phyloP scores from a whole-genome alignment of 257 asterid species.

The Datura wrightii region DNA sequence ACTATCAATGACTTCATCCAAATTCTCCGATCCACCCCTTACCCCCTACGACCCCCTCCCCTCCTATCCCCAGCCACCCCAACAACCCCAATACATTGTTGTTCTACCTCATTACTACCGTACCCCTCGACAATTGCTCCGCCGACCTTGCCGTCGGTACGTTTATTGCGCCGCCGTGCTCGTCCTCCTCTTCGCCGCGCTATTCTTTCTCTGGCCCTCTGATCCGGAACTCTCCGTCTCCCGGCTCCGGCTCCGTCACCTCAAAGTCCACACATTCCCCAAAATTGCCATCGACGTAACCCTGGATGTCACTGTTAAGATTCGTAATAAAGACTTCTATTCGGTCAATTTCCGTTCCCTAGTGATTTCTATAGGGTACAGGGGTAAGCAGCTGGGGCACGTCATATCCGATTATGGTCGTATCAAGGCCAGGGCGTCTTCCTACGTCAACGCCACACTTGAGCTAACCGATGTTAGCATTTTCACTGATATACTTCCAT shows the following conservation, averaged over 20 bases:
- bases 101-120: slow-evolving; percentile 56
- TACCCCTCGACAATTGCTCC: slow-evolving; percentile 46
- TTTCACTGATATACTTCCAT: slow-evolving; percentile 58
- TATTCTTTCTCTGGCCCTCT: slow-evolving; percentile 79
- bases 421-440: slow-evolving; percentile 57
- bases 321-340: slow-evolving; percentile 70
- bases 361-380: slow-evolving; percentile 60
- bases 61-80: slow-evolving; percentile 41
- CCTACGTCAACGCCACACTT: slow-evolving; percentile 81
- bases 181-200: slow-evolving; percentile 58
- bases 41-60: slow-evolving; percentile 53
- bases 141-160: slow-evolving; percentile 51
- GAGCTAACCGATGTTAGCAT: slow-evolving; percentile 67
- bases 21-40: slow-evolving; percentile 40
- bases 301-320: slow-evolving; percentile 63
- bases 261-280: slow-evolving; percentile 62
- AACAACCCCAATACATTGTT: slow-evolving; percentile 56
- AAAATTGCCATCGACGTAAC: slow-evolving; percentile 60
- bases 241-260: slow-evolving; percentile 65
- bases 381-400: slow-evolving; percentile 76
- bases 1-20: slow-evolving; percentile 49
- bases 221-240: slow-evolving; percentile 71
- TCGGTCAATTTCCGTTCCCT: slow-evolving; percentile 62
- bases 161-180: slow-evolving; percentile 48
- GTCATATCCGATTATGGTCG: slow-evolving; percentile 65